phyloP scores from a whole-genome alignment of 2,329 filamentous ascomycete species.

The Colletotrichum sp. region DNA sequence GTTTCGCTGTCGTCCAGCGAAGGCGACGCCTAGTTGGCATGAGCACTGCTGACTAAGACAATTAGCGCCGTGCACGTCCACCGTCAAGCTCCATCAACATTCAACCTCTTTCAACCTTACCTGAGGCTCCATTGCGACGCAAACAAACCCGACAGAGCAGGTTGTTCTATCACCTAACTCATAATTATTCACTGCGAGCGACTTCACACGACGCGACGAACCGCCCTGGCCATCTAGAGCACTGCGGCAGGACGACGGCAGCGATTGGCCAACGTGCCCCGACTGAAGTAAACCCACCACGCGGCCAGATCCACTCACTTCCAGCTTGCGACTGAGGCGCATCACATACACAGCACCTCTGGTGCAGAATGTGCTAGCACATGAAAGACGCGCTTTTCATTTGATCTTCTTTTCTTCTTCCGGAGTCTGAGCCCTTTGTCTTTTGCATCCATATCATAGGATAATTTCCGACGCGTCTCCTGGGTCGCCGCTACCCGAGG shows the following conservation, averaged over 20 bases:
- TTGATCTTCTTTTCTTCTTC: background rate
- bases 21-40: background rate
- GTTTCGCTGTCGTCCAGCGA: background rate
- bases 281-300: background rate
- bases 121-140: background rate
- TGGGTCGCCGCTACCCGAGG: background rate
- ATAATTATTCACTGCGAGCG: background rate
- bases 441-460: background rate
- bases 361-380: constrained; percentile 8
- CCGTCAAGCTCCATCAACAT: constrained; percentile 5
- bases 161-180: background rate
- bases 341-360: background rate
- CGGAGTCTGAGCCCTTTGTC: background rate
- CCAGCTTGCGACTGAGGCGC: background rate
- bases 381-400: background rate
- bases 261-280: background rate
- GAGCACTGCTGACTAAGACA: constrained; percentile 7
- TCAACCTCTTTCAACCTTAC: constrained; percentile 14
- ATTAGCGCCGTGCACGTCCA: constrained; percentile 1
- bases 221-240: background rate
- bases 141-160: constrained; percentile 3
- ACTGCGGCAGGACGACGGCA: background rate
- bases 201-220: background rate
- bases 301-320: constrained; percentile 7
- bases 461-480: background rate